Percentiles rank a stretch among this genome's conserved stretches.
phyloP scores from a whole-genome alignment of 345 rosid genomes.

The Carallia brachiata region DNA sequence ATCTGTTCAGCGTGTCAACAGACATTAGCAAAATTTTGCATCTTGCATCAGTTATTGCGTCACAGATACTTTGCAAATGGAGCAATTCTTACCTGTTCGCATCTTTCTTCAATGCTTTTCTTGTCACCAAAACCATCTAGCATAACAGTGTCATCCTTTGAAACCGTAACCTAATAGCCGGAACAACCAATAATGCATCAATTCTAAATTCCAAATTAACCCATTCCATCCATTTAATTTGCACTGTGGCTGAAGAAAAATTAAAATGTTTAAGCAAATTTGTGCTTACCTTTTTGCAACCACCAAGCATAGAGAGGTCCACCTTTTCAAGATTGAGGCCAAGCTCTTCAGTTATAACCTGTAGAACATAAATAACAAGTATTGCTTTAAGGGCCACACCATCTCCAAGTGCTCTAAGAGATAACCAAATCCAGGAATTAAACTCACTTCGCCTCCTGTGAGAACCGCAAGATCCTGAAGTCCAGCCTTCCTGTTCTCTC shows the following conservation, averaged over 20 bases:
- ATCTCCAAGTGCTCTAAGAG: no score
- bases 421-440: constrained; percentile 1
- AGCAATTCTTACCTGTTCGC: constrained; percentile 62
- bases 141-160: constrained; percentile 87
- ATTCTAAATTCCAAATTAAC: neutral
- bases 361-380: constrained; percentile 9
- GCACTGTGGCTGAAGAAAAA: neutral
- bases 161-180: constrained; percentile 52
- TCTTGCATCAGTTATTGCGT: no score
- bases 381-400: neutral
- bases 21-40: neutral
- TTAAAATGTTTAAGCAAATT: neutral
- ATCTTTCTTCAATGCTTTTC: constrained; percentile 79
- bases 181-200: constrained; percentile 4
- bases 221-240: neutral
- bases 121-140: constrained; percentile 99
- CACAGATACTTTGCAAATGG: neutral
- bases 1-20: constrained; percentile 41
- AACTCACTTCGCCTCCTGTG: constrained; percentile 83
- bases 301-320: constrained; percentile 77
- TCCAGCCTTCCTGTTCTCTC: constrained; percentile 86
- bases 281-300: constrained; percentile 75
- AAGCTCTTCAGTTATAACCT: constrained; percentile 92
- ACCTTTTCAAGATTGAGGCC: constrained; percentile 94
- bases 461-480: constrained; percentile 86